Evolutionary conservation across 2,329 filamentous ascomycete species (phyloP).

Genomic region (Sporothrix euskadiensis): DNA sequence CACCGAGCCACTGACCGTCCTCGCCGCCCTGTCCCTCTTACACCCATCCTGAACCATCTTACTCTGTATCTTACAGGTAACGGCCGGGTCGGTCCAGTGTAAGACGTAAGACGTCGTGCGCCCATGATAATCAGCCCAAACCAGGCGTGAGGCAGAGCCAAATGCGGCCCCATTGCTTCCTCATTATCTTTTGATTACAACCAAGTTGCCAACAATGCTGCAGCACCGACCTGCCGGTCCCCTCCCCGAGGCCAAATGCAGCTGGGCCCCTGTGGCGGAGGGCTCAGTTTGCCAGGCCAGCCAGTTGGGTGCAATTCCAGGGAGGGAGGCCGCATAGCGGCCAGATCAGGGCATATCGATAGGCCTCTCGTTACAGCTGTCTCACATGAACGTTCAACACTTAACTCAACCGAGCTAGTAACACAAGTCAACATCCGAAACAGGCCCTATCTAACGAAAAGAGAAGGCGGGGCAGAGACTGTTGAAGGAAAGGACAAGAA

Average conservation of each 20-base stretch:
- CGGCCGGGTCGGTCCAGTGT: conserved; percentile 1
- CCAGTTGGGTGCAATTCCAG: background rate
- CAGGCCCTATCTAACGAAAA: background rate
- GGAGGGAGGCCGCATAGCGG: background rate
- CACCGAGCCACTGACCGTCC: background rate
- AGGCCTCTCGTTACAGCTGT: background rate
- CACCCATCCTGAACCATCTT: background rate
- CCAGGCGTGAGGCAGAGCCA: background rate
- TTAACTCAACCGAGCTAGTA: background rate
- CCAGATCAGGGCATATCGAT: background rate
- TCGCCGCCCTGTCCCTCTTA: background rate
- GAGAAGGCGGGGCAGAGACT: background rate
- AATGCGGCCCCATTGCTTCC: background rate
- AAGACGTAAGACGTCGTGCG: background rate
- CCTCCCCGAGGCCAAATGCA: background rate
- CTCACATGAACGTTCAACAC: background rate
- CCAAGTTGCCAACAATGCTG: background rate
- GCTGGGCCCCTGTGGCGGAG: background rate
- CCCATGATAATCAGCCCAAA: background rate
- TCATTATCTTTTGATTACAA: background rate
- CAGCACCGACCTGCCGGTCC: background rate
- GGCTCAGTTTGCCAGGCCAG: background rate
- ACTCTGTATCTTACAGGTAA: background rate
- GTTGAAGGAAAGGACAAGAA: background rate
- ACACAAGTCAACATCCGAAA: background rate